Percentiles rank a stretch among this genome's conserved stretches.
Conservation (phyloP, 2,329 filamentous ascomycete species). For the Paracoccidioides lutzii region DNA sequence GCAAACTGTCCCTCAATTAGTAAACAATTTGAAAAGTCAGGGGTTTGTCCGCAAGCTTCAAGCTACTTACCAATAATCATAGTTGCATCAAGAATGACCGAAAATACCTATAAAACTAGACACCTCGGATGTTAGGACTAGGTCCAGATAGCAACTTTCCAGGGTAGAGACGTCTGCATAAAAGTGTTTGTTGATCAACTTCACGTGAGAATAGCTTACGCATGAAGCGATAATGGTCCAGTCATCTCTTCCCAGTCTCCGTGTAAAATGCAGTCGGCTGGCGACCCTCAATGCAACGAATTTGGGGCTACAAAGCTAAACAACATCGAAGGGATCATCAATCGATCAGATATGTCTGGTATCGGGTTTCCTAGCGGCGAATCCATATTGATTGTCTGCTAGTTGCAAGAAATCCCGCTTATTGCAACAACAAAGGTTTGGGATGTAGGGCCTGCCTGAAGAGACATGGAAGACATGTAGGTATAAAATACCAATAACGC, state of each 20-base stretch:
- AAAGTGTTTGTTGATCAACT: neutral
- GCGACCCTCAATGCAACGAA: neutral
- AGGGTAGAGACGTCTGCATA: neutral
- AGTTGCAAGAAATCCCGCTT: neutral
- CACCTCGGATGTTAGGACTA: neutral
- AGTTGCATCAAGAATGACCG: neutral
- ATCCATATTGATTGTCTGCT: neutral
- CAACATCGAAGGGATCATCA: neutral
- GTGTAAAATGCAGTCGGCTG: neutral
- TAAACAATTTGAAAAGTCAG: neutral
- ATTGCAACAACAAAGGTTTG: neutral
- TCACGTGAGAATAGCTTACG: neutral
- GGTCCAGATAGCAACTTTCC: neutral
- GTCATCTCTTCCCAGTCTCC: neutral
- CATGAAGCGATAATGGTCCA: neutral
- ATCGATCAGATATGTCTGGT: neutral
- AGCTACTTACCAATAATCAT: conserved; percentile 1
- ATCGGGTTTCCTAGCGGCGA: neutral
- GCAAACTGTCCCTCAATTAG: neutral
- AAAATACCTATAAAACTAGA: neutral
- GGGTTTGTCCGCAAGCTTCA: no score
- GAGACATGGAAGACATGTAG: neutral
- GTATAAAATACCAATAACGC: neutral
- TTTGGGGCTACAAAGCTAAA: neutral
- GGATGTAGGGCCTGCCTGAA: neutral